Base-by-base conservation (phyloP, 129 eudicot species). In the Tagetes erecta region DNA sequence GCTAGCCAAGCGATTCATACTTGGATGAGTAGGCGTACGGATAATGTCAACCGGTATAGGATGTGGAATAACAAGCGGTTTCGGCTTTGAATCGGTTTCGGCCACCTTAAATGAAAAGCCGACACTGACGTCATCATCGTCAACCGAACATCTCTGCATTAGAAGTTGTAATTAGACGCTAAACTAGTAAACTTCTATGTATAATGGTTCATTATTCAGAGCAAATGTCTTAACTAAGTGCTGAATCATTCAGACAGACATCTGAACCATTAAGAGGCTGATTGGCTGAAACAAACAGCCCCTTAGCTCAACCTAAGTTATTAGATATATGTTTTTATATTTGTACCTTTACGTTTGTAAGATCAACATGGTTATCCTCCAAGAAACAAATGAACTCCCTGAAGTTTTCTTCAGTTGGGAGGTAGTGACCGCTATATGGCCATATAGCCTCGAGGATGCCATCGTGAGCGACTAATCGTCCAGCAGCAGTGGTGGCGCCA, bases 351-450 rank as follows among this genome's bases (percentile, higher is more conserved):
- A 93, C 98, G 76, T 93, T 86, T 3, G 84, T 75, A 68, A 93
- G 92, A 74, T 93, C 91, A 5, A 93, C 97, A 76, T 74, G 53
- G 86, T 93, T 80, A 44, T 93, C 97, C 79, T 88, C 85, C 64
- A 93, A 85, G 85, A 93, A 93, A 81, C 85, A 78, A 52, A 93
- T 76, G 87, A 93, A 93, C 73, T 90, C 96, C 75, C 57, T 83
- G 76, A 93, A 93, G 79, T 93, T 93, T 76, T 93, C 96, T 83
- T 93, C 98, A 2, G 98, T 93, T 51, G 98, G 98, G 79, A 73
- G 98, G 84, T 93, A 93, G 78, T 93, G 98, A 46, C 98, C 98
- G 50, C 98, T 93, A 45, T 93, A 93, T 5, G 98, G 98, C 98
- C 98, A 93, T 72, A 93, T 84, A 67, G 98, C 98, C 86, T 92